Base-by-base conservation (phyloP, 2,329 filamentous ascomycete species). In the Huntiella abstrusa region DNA sequence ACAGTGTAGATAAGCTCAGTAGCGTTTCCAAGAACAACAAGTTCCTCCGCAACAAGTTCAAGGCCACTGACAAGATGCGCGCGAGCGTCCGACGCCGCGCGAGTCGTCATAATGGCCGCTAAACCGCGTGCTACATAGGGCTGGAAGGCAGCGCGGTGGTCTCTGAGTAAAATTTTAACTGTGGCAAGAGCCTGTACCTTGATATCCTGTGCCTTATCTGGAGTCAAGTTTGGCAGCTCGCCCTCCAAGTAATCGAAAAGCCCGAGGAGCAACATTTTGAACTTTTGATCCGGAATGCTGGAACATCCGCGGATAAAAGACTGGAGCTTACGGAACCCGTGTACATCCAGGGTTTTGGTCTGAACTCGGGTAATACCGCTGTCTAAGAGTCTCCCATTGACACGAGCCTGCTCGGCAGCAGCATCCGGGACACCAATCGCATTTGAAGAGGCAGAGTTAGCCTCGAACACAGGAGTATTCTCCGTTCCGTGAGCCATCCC, bases 311-410 rank as follows among this genome's bases (percentile, higher is more conserved):
- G 77, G 50, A 85, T 70, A 52, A 86, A 70, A 35, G 77, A 77
- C 58, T 87, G 82, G 42, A 87, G 66, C 55, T 83, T 82, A 45
- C 82, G 74, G 67, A 87, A 85, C 48, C 82, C 82, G 56, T 86
- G 81, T 3, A 83, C 80, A 56, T 87, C 83, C n/a, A 88, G 70
- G 1, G 75, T 75, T 54, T 75, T 75, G 28, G 73, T 69, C 53
- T 76, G 76, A 53, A 87, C 78, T 52, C 82, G 80, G 44, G 75
- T 66, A 53, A 87, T 82, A 43, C 80, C 83, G 54, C 81, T 86
- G 32, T 79, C 73, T 4, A 88, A 68, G 17, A 87, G 65, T 39
- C 78, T 73, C 5, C 64, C 61, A 54, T 69, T 75, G 52, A 77
- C 73, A 41, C 68, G 69, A 4, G 62, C 55, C 54, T 73, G 75